These are phyloP conservation scores for Solanum rostratum DNA, from an alignment of 257 asterid species.

Conservation along the genomic window DNA sequence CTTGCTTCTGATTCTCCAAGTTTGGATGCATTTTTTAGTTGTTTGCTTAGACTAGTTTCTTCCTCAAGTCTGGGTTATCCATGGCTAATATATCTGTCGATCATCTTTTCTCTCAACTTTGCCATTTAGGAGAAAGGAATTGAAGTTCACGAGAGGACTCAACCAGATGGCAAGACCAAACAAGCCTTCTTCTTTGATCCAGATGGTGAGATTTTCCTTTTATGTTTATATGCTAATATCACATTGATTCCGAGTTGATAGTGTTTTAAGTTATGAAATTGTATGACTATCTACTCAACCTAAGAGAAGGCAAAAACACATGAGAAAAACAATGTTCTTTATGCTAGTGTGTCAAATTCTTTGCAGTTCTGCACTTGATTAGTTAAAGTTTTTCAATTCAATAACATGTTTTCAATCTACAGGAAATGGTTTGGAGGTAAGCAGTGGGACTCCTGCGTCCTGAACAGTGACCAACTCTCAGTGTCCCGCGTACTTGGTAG, in stretches of 20 bases:
- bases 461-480: neutral
- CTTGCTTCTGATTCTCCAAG: neutral
- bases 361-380: neutral
- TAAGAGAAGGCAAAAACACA: neutral
- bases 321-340: neutral
- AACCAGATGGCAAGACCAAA: slow-evolving; percentile 61
- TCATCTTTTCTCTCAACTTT: neutral
- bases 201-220: slow-evolving; percentile 46
- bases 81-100: neutral
- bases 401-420: slow-evolving; percentile 8
- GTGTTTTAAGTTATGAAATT: neutral
- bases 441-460: slow-evolving; percentile 30
- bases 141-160: slow-evolving; percentile 36
- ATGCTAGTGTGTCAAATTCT: neutral
- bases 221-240: neutral
- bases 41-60: neutral
- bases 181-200: slow-evolving; percentile 93
- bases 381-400: neutral
- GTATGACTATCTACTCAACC: neutral
- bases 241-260: neutral
- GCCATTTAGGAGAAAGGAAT: slow-evolving; percentile 60
- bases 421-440: slow-evolving; percentile 88
- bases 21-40: neutral
- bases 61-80: neutral
- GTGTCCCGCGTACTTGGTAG: neutral